Evolutionary conservation across 2,329 filamentous ascomycete species (phyloP).

Genomic region (Sclerotiophoma versabilis): DNA sequence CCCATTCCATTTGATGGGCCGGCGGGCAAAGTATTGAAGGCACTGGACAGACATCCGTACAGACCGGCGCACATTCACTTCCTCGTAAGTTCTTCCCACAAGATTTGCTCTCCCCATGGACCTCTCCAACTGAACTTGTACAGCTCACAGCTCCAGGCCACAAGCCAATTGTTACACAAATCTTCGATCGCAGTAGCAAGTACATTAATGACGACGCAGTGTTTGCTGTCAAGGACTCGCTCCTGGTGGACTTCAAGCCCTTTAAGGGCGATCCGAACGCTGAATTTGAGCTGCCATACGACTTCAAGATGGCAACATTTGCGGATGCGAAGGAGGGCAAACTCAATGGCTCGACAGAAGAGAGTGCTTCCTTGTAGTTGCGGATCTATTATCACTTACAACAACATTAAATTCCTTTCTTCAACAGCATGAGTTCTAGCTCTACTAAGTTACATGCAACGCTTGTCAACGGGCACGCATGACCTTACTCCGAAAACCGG

Average conservation of each 20-base stretch:
- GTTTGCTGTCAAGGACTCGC: slow-evolving; percentile 66
- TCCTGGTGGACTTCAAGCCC: slow-evolving; percentile 65
- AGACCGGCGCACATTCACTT: slow-evolving; percentile 71
- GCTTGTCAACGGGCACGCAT: neutral
- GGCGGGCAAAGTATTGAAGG: slow-evolving; percentile 63
- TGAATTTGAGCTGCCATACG: slow-evolving; percentile 61
- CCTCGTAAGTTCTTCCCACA: slow-evolving; percentile 52
- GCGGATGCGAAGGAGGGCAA: slow-evolving; percentile 43
- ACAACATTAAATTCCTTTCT: neutral
- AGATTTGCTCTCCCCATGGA: too few relatives aligned
- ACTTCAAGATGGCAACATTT: slow-evolving; percentile 55
- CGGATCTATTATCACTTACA: neutral
- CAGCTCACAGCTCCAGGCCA: slow-evolving; percentile 64
- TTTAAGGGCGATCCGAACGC: slow-evolving; percentile 61
- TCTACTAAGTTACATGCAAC: too few relatives aligned
- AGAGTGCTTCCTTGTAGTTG: slow-evolving; percentile 22
- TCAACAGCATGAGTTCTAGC: neutral
- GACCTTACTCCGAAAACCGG: neutral
- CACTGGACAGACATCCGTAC: slow-evolving; percentile 68
- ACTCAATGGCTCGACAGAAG: slow-evolving; percentile 35
- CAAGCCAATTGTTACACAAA: slow-evolving; percentile 76
- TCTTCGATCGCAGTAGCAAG: slow-evolving; percentile 73
- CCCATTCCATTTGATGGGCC: slow-evolving; percentile 65
- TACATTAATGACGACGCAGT: slow-evolving; percentile 67
- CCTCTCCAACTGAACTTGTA: neutral